phyloP scores from a whole-genome alignment of 352 stramenopile genomes.

The Blastocystis sp. region DNA sequence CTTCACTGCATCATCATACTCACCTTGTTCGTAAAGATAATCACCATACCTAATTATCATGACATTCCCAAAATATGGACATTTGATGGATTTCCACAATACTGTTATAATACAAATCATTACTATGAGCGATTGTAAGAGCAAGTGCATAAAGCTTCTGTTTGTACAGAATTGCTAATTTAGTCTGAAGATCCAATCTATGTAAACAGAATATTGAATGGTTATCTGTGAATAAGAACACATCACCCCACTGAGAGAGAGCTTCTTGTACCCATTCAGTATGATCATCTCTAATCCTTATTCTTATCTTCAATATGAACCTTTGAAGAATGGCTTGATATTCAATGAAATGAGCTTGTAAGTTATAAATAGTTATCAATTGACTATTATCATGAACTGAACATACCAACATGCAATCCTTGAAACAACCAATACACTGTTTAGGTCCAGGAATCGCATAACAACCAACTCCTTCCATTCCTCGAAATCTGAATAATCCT shows the following conservation, averaged over 20 bases:
- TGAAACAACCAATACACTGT: slow-evolving; percentile 6
- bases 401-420: slow-evolving; percentile 23
- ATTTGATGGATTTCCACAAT: slow-evolving; percentile 82
- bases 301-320: neutral
- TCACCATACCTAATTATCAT: slow-evolving; percentile 77
- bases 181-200: slow-evolving; percentile 86
- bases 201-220: slow-evolving; percentile 80
- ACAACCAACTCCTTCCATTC: neutral
- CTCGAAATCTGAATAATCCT: slow-evolving; percentile 1
- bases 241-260: slow-evolving; percentile 40
- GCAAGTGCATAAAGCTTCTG: slow-evolving; percentile 93
- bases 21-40: slow-evolving; percentile 91
- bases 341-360: slow-evolving; percentile 30
- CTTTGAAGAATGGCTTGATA: neutral
- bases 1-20: slow-evolving; percentile 86
- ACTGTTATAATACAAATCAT: slow-evolving; percentile 84
- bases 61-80: slow-evolving; percentile 61
- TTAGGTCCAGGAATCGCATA: neutral
- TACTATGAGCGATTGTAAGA: slow-evolving; percentile 84
- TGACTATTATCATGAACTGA: neutral
- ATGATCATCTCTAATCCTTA: neutral
- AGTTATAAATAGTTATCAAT: slow-evolving; percentile 31
- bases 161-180: slow-evolving; percentile 87
- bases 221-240: slow-evolving; percentile 57
- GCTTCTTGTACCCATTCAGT: neutral